Evolutionary conservation across 192 early-diverging fungal species (phyloP), one percentile per base, ranked within the genome.

Genomic region (Gigaspora rosea): DNA sequence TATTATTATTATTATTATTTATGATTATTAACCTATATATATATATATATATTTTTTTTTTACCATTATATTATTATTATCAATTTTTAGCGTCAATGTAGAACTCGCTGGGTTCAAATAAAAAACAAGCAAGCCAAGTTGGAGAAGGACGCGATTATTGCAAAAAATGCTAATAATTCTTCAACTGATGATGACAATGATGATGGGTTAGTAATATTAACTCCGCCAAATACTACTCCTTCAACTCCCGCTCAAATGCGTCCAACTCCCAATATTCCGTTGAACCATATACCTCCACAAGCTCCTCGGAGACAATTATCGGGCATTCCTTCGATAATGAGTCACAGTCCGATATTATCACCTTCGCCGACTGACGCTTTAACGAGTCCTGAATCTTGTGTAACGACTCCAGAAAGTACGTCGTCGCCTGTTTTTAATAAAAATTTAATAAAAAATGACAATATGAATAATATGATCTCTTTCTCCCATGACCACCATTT

Each of bases 61-160:
- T 2, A 59, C 62, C 78, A 65, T 57, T 78, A 16, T 35, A 4
- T 35, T 18, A 16, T 46, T 64, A 32, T 13, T 54, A 13, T 72
- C 22, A 77, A 57, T n/a, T n/a, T n/a, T n/a, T 75, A 83, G 79
- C 57, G 88, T 36, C 88, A 89, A 78, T 89, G 88, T 54, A 78
- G 88, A 22, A 89, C 88, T 22, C 80, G 88, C 11, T 89, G 88
- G 88, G 87, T 89, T 13, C 88, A 89, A 76, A 57, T 89, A 2
- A 78, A 81, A 33, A 83, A 81, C 20, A 84, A 84, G 22, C 75
- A 80, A 35, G 82, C 84, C 46, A 79, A 85, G 41, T 15, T 54
- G 35, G 75, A 70, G 15, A 62, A 71, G 0, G 77, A 51, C 12
- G 64, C 69, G 8, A 63, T 48, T 52, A 50, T 22, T 2, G 62